Evolutionary conservation across 257 asterid species (phyloP), one percentile per base, ranked within the genome.

Genomic region (Plantago ovata): DNA sequence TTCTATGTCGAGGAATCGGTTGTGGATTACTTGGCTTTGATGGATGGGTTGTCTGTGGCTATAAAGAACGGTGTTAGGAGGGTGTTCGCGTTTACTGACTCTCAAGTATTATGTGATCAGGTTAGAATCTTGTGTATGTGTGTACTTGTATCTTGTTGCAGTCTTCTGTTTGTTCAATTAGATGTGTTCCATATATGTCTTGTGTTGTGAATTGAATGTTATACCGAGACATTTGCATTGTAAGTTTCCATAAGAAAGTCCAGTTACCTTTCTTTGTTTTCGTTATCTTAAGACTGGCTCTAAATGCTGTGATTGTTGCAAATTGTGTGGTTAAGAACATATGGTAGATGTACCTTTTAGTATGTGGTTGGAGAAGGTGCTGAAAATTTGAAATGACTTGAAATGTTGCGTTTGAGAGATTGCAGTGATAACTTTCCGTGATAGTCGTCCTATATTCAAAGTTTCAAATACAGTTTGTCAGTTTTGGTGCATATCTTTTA

Each of bases 21-120:
- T 21, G 97, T 87, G 1, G 94, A 93, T 74, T 93, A 84, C 76
- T 75, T 93, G 65, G 99, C 97, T 69, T 70, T 93, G 82, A 70
- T 93, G 67, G 99, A 93, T 79, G 99, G 97, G 49, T 61, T 93
- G 43, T 68, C 79, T 56, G 83, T 79, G 70, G 95, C 97, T 65
- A 71, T 75, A 45, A 77, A 78, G 48, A 81, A 77, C 15, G 63
- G 77, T 47, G 55, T 81, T 44, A 71, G 45, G 53, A 74, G 68
- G 47, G 81, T 89, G 15, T 75, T 62, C 4, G 97, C 95, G 53
- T 68, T 80, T 56, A 93, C 99, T 0, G 89, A 89, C 64, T 93
- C 92, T 40, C 72, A 75, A 68, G 42, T 60, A 48, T 65, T 93
- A 69, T 74, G 72, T 68, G 67, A 78, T 69, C 99, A 93, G 97